phyloP scores from a whole-genome alignment of 345 rosid species.

The Populus pruinosa region DNA sequence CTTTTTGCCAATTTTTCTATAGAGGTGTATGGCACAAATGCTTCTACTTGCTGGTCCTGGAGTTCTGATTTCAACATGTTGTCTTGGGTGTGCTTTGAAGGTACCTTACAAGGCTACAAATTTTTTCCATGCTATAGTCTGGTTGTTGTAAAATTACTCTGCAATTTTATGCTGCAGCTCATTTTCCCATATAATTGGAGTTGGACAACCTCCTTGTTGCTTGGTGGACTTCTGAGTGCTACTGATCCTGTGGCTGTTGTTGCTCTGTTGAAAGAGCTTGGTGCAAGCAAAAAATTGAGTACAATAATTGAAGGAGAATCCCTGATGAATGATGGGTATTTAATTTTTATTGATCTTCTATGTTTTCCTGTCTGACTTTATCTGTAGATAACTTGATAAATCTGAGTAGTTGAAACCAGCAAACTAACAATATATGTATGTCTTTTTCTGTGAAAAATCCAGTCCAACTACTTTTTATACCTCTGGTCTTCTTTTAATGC shows the following conservation, averaged over 20 bases:
- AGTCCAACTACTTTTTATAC: background rate
- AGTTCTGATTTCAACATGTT: constrained; percentile 76
- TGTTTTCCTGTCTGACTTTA: background rate
- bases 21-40: constrained; percentile 91
- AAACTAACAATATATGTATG: background rate
- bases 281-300: constrained; percentile 93
- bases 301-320: constrained; percentile 98
- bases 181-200: constrained; percentile 85
- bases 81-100: constrained; percentile 75
- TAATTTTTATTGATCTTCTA: background rate
- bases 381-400: background rate
- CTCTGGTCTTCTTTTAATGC: constrained; percentile 11
- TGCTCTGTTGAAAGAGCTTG: constrained; percentile 90
- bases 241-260: constrained; percentile 99
- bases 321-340: constrained; percentile 96
- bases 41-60: constrained; percentile 95
- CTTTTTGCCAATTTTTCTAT: constrained; percentile 7
- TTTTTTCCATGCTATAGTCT: background rate
- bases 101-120: constrained; percentile 29
- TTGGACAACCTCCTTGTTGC: constrained; percentile 88
- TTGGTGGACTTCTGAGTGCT: constrained; percentile 96
- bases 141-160: background rate
- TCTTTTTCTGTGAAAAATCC: background rate
- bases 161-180: constrained; percentile 45
- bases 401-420: constrained; percentile 4